Evolutionary conservation across 2,329 filamentous ascomycete species (phyloP).

Genomic region (Dothideomycetidae sp.): DNA sequence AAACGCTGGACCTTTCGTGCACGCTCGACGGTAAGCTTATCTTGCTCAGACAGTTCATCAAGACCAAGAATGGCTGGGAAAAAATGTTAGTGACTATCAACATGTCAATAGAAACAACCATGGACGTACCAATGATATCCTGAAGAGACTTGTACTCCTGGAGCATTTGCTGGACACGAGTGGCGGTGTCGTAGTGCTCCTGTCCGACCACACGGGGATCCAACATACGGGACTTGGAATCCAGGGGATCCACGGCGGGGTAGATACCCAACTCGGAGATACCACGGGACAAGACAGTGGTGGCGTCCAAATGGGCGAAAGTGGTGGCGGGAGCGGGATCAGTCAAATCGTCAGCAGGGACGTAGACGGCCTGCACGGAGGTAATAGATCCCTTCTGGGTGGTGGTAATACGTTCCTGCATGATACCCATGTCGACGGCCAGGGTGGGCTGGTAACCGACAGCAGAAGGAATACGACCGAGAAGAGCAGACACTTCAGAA

Average conservation of each 20-base stretch:
- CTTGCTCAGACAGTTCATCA: conserved; percentile 97
- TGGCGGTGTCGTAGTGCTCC: conserved; percentile 92
- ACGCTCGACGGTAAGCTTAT: conserved; percentile 99
- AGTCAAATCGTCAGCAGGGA: conserved; percentile 99
- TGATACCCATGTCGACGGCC: conserved; percentile 95
- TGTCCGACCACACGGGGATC: conserved; percentile 97
- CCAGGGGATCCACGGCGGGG: conserved; percentile 97
- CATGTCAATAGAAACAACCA: no score
- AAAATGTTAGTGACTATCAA: no score
- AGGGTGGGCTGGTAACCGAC: conserved; percentile 99
- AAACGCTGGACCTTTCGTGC: conserved; percentile 99
- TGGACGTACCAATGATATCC: conserved; percentile 87
- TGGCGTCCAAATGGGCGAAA: conserved; percentile 99
- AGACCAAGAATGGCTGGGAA: conserved; percentile 99
- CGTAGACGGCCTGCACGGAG: conserved; percentile 99
- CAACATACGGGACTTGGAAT: conserved; percentile 98
- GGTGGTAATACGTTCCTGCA: conserved; percentile 99
- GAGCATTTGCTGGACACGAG: conserved; percentile 95
- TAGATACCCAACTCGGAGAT: conserved; percentile 99
- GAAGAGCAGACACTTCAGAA: conserved; percentile 98
- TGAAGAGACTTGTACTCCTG: conserved; percentile 99
- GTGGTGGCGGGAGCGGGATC: conserved; percentile 98
- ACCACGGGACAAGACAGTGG: conserved; percentile 99
- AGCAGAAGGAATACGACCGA: conserved; percentile 99
- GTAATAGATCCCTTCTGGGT: conserved; percentile 99